Evolutionary conservation across 2,329 filamentous ascomycete species (phyloP).

Genomic region (Penicillium sp.): DNA sequence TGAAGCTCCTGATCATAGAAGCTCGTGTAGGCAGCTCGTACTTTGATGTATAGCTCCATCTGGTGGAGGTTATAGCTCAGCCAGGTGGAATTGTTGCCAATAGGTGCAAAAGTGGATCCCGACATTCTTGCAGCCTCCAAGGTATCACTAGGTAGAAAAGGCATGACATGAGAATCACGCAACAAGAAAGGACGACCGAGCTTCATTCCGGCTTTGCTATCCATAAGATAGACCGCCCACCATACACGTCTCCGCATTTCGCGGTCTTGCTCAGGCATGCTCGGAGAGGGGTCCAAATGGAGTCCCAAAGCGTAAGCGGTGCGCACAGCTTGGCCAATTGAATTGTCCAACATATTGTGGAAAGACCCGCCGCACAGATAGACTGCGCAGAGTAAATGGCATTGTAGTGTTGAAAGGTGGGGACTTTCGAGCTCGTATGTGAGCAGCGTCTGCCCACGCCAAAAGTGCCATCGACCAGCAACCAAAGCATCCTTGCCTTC

Average conservation of each 20-base stretch:
- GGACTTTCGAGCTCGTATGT: slow-evolving; percentile 49
- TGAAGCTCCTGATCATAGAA: slow-evolving; percentile 24
- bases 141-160: slow-evolving; percentile 20
- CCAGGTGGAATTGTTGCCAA: slow-evolving; percentile 22
- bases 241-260: slow-evolving; percentile 53
- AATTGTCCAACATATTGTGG: slow-evolving; percentile 49
- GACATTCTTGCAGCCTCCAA: slow-evolving; percentile 12
- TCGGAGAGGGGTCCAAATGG: slow-evolving; percentile 46
- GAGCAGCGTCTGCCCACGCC: slow-evolving; percentile 47
- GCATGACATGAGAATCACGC: slow-evolving; percentile 34
- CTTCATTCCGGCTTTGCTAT: slow-evolving; percentile 40
- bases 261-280: slow-evolving; percentile 32
- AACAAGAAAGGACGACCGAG: slow-evolving; percentile 30
- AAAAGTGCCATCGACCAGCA: slow-evolving; percentile 49
- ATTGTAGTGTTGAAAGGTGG: slow-evolving; percentile 50
- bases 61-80: slow-evolving; percentile 21
- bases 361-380: slow-evolving; percentile 52
- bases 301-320: slow-evolving; percentile 50
- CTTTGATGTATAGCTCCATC: slow-evolving; percentile 9
- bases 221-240: slow-evolving; percentile 53
- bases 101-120: slow-evolving; percentile 15
- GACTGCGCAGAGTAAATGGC: slow-evolving; percentile 44
- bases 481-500: slow-evolving; percentile 39
- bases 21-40: slow-evolving; percentile 9
- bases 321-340: slow-evolving; percentile 43